These are phyloP conservation scores for Rhodotorula sp. DNA, from an alignment of 1,284 basidiomycete genomes.

Conservation along the genomic window DNA sequence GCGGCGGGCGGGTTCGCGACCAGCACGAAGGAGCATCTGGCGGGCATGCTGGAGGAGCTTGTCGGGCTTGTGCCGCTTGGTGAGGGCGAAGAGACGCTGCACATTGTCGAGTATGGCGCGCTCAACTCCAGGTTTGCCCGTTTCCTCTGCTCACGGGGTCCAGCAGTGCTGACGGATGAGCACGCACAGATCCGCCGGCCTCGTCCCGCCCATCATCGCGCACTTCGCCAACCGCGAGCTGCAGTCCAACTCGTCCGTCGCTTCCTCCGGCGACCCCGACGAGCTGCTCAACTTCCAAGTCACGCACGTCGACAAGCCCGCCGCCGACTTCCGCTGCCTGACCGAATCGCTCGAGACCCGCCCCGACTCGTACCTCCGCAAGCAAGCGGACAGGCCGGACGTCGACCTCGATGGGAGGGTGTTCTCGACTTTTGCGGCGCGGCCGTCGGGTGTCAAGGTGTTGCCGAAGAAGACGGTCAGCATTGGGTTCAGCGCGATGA, in stretches of 20 bases:
- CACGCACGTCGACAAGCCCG: conserved; percentile 47
- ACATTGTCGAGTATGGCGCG: conserved; percentile 50
- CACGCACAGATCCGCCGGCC: conserved; percentile 43
- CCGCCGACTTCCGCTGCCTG: conserved; percentile 48
- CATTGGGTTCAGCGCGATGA: conserved; percentile 50
- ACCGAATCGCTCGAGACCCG: conserved; percentile 43
- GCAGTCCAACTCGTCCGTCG: conserved; percentile 20
- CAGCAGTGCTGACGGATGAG: not conserved
- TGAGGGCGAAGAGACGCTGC: conserved; percentile 41
- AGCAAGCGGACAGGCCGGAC: conserved; percentile 3
- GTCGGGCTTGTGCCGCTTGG: conserved; percentile 43
- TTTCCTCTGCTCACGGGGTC: not conserved
- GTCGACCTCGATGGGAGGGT: conserved; percentile 44
- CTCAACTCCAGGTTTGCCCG: conserved; percentile 40
- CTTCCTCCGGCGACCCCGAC: conserved; percentile 22
- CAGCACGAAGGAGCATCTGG: conserved; percentile 45
- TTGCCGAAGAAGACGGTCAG: conserved; percentile 47
- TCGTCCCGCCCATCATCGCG: conserved; percentile 47
- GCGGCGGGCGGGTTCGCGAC: conserved; percentile 47
- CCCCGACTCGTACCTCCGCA: conserved; percentile 45
- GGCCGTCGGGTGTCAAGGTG: conserved; percentile 49
- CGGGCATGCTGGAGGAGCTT: conserved; percentile 43
- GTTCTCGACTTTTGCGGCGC: conserved; percentile 45
- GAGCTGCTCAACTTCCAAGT: conserved; percentile 45
- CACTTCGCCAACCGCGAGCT: conserved; percentile 37